Percentiles rank a stretch among this genome's conserved stretches.
These are phyloP conservation scores for Neurospora terricola DNA, from an alignment of 495 filamentous ascomycete genomes.

Conservation along the genomic window DNA sequence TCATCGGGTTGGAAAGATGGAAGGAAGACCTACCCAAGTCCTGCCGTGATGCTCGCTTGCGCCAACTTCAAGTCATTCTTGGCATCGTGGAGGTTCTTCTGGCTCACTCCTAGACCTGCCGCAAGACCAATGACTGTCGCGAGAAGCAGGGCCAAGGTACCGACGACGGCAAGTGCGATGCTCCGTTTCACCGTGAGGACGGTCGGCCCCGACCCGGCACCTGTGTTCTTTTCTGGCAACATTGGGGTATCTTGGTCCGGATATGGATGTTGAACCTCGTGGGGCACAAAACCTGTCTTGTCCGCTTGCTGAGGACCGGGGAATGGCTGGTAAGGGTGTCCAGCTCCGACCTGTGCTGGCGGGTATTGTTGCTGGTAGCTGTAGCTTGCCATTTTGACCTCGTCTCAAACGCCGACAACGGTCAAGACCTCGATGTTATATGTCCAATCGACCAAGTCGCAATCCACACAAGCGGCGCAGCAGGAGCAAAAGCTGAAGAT, in stretches of 20 bases:
- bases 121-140: conserved; percentile 16
- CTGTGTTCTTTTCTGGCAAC: not conserved
- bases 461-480: not conserved
- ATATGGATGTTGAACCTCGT: not conserved
- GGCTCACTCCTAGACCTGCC: conserved; percentile 22
- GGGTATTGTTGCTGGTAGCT: not conserved
- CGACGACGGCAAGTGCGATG: conserved; percentile 5
- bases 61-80: conserved; percentile 7
- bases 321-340: not conserved
- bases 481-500: not conserved
- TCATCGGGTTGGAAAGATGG: not conserved
- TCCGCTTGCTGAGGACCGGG: not conserved
- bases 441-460: not conserved
- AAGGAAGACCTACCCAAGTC: not conserved
- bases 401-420: not conserved
- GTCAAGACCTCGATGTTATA: not conserved
- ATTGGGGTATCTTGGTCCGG: not conserved
- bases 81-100: conserved; percentile 10
- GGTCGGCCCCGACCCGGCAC: not conserved
- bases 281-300: not conserved
- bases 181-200: conserved; percentile 12
- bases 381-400: not conserved
- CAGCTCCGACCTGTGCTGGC: not conserved
- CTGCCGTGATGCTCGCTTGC: conserved; percentile 7
- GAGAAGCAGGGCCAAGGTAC: conserved; percentile 4